Evolutionary conservation across 2,329 filamentous ascomycete species (phyloP).

Genomic region (Colletotrichum abscissum): DNA sequence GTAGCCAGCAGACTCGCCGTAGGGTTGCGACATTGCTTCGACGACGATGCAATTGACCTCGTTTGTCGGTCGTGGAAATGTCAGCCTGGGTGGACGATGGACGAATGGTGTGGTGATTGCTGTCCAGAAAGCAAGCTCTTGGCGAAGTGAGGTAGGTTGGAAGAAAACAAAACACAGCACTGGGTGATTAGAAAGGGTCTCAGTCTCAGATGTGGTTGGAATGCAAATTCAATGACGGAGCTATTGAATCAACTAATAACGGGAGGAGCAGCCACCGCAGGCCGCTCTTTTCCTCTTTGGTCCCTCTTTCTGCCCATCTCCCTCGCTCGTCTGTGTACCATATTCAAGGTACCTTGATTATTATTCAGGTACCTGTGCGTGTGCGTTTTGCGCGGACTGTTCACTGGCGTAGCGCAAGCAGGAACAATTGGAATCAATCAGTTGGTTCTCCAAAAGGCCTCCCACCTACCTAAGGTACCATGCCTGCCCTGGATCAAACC

Average conservation of each 20-base stretch:
- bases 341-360: too few relatives aligned
- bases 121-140: not conserved
- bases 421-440: not conserved
- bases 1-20: conserved; percentile 34
- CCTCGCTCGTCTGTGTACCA: not conserved
- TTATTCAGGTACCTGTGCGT: not conserved
- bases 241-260: not conserved
- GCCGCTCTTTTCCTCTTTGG: not conserved
- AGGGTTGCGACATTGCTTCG: conserved; percentile 30
- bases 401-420: not conserved
- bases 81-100: not conserved
- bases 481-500: not conserved
- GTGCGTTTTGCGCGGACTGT: not conserved
- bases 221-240: conserved; percentile 10
- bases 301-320: not conserved
- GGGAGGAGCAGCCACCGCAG: not conserved
- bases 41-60: not conserved
- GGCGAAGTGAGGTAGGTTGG: not conserved
- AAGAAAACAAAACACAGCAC: not conserved
- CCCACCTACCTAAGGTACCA: not conserved
- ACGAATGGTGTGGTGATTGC: not conserved
- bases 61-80: not conserved
- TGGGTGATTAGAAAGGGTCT: not conserved
- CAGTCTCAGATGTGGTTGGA: not conserved
- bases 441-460: too few relatives aligned